Evolutionary conservation across 805 yeast genomes (phyloP), one percentile per base, ranked within the genome.

Genomic region (Kodamaea kaohsiungensis): DNA sequence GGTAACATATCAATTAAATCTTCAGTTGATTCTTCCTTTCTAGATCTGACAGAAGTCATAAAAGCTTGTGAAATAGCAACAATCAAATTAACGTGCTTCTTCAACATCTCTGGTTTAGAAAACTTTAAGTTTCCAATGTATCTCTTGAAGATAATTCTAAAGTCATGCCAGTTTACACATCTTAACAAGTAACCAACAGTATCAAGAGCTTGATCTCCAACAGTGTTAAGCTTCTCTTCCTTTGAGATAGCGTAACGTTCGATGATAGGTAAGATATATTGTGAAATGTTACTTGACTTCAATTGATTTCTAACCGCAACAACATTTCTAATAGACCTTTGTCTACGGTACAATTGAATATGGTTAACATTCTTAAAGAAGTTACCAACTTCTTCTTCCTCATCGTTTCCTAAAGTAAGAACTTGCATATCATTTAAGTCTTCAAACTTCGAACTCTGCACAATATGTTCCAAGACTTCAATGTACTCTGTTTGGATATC

Each of bases 271-370:
- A 95, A 71, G 43, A 95, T 63, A 65, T 87, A 91, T 63, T 89
- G 95, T 0, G 96, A 80, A 52, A 93, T 82, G 60, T 84, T 86
- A 38, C 74, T 71, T 22, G 82, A 82, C 0, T 81, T 68, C 6
- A 92, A 68, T 6, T 73, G 59, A 17, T 67, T 54, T 5, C 83
- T 80, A 43, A 78, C 62, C 4, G 77, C 84, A 9, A 79, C 78
- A 27, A 92, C 70, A 55, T 88, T 79, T 62, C 84, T 80, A 18
- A 93, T 78, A 0, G 98, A 96, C 62, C 91, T 80, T 67, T 88
- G 91, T 61, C 97, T 87, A 71, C 96, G 83, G 64, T 87, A 91
- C 8, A 87, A 62, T 72, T 93, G 99, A 38, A 93, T 85, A 67
- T 93, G 97, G 56, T 79, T 80, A 48, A 95, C 78, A 61, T 91